Conservation (phyloP, 257 asterid species). For the Dorcoceras hygrometricum region DNA sequence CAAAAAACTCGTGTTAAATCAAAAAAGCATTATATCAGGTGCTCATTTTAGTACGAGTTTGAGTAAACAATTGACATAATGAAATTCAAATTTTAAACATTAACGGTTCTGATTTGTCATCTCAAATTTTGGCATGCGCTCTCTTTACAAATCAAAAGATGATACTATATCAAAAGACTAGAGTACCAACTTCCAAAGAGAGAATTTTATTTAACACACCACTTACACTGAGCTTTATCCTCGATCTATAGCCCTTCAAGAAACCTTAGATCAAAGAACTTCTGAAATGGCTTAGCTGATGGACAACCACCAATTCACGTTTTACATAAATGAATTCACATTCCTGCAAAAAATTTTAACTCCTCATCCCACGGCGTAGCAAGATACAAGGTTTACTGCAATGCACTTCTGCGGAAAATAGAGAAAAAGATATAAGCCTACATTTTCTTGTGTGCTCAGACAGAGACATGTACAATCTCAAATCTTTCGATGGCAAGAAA, state of each 20-base stretch:
- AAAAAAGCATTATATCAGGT: too few relatives aligned
- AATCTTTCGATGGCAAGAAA: neutral
- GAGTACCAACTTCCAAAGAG: neutral
- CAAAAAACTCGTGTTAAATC: too few relatives aligned
- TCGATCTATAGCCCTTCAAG: slow-evolving; percentile 18
- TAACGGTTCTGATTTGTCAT: too few relatives aligned
- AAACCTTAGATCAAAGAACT: neutral
- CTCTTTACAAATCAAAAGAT: too few relatives aligned
- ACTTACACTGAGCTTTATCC: neutral
- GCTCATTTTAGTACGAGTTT: too few relatives aligned
- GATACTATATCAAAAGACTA: too few relatives aligned
- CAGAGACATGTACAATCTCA: neutral
- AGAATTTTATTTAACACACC: neutral
- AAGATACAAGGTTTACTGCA: neutral
- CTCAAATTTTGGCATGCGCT: too few relatives aligned
- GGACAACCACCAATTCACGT: neutral
- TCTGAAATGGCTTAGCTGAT: neutral
- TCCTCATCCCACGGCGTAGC: neutral
- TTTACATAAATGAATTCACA: neutral
- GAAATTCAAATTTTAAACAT: too few relatives aligned
- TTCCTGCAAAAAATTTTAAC: slow-evolving; percentile 25
- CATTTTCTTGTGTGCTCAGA: neutral
- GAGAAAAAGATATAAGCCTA: neutral
- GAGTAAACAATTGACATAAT: too few relatives aligned
- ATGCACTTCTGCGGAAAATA: slow-evolving; percentile 21